A percentile compares a stretch with the other conserved stretches of the same genome.
These are phyloP conservation scores for Penicillium bovifimosum DNA, from an alignment of 495 filamentous ascomycete genomes.

Conservation along the genomic window DNA sequence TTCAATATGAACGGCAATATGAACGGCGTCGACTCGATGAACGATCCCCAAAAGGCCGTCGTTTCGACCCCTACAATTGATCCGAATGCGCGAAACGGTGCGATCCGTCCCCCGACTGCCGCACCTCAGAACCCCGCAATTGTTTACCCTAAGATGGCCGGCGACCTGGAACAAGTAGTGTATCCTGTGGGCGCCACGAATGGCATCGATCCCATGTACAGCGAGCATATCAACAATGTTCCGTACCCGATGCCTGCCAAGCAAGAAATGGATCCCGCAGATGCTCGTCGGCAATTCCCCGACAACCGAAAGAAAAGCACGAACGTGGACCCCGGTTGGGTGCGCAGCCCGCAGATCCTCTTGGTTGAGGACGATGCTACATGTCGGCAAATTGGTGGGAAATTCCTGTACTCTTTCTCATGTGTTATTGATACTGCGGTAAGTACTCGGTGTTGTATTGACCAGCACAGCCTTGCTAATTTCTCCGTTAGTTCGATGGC, in stretches of 20 bases:
- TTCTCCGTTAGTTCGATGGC: conserved; percentile 65
- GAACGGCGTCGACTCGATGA: conserved; percentile 68
- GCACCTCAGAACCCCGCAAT: conserved; percentile 47
- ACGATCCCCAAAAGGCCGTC: conserved; percentile 60
- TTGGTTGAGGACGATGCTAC: conserved; percentile 95
- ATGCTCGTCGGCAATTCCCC: conserved; percentile 43
- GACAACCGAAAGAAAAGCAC: conserved; percentile 63
- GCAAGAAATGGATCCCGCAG: conserved; percentile 42
- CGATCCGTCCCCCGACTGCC: conserved; percentile 41
- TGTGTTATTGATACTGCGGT: conserved; percentile 90
- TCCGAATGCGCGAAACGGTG: conserved; percentile 32
- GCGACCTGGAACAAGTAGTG: conserved; percentile 74
- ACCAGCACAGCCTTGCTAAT: conserved; percentile 19
- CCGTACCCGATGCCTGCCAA: conserved; percentile 70
- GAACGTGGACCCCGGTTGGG: conserved; percentile 72
- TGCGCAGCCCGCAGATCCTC: conserved; percentile 75
- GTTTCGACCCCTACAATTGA: conserved; percentile 42
- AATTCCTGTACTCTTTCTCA: conserved; percentile 83
- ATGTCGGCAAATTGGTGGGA: conserved; percentile 87
- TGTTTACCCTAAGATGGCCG: conserved; percentile 47
- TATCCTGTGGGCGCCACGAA: conserved; percentile 86
- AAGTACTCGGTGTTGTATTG: conserved; percentile 39
- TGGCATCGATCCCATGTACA: conserved; percentile 91
- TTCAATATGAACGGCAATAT: conserved; percentile 68
- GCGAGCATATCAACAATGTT: conserved; percentile 89